A percentile compares a stretch with the other conserved stretches of the same genome.
These are phyloP conservation scores for Epichloe aotearoae DNA, from an alignment of 2,329 filamentous ascomycete species.

Conservation along the genomic window DNA sequence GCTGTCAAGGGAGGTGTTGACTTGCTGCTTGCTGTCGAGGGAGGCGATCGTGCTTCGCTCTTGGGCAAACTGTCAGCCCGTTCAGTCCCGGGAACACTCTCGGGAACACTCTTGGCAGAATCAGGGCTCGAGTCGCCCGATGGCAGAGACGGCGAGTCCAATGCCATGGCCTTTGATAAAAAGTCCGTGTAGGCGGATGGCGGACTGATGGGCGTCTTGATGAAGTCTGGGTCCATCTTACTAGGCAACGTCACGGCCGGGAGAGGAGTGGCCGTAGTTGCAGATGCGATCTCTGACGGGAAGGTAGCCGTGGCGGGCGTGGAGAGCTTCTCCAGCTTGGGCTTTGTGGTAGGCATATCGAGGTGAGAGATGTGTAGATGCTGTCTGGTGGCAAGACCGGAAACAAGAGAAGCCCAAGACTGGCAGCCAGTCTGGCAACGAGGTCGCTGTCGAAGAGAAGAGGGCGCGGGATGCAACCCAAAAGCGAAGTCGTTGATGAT, in stretches of 20 bases:
- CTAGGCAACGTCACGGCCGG: conserved; percentile 28
- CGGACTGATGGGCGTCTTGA: conserved; percentile 88
- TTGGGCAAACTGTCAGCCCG: conserved; percentile 44
- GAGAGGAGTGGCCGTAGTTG: conserved; percentile 56
- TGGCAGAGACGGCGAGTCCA: conserved; percentile 54
- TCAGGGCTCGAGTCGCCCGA: conserved; percentile 36
- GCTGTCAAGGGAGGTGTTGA: conserved; percentile 23
- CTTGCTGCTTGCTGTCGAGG: conserved; percentile 19
- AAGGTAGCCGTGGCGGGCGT: conserved; percentile 51
- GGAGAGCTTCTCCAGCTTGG: conserved; percentile 48
- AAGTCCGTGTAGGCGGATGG: conserved; percentile 87
- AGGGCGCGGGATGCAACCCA: neutral
- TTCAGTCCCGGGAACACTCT: conserved; percentile 44
- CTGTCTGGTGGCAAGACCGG: neutral
- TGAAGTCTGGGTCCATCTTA: conserved; percentile 34
- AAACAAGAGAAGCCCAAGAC: neutral
- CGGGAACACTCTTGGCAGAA: conserved; percentile 41
- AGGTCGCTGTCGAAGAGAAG: neutral
- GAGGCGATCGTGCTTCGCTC: conserved; percentile 37
- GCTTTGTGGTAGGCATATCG: conserved; percentile 38
- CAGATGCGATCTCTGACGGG: conserved; percentile 46
- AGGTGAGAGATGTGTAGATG: conserved; percentile 12
- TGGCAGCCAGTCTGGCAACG: neutral
- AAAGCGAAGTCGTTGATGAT: conserved; percentile 1
- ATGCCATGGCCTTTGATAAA: conserved; percentile 61